Base-by-base conservation (phyloP, 306 rosid species). In the Ziziphus jujuba region DNA sequence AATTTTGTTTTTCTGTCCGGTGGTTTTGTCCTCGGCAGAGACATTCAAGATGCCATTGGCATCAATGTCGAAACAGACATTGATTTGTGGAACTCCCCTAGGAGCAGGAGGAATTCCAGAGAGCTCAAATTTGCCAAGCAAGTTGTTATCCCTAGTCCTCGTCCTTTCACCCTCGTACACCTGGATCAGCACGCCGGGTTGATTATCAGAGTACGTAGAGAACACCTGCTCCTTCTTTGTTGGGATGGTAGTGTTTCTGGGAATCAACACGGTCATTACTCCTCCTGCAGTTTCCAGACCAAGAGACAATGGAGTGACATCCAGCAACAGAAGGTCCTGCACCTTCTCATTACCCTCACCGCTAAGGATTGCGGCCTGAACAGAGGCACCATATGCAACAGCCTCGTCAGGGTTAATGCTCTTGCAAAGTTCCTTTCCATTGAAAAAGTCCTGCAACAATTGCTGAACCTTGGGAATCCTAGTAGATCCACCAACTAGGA, bases 361-460 rank as follows among this genome's bases (percentile, higher is more conserved):
- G 14, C 71, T 35, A 24, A 71, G 45, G 50, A 81, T 77, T 5
- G 83, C 81, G 12, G 83, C 86, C 34, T 78, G 87, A 5, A 75
- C 87, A 0, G 87, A 73, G 10, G 76, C 76, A 1, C 81, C 83
- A 47, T 71, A 78, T 0, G 83, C 81, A 7, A 80, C 81, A 2
- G 85, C 85, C 61, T 80, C 85, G 9, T 80, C 84, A 0, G 81
- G 84, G 59, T 80, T 80, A 7, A 80, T 80, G 56, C 81, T 80
- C 64, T 75, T 80, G 71, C 81, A 80, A 2, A 80, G 78, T 33
- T 80, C 81, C 58, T 80, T 80, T 9, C 84, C 78, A 9, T 80
- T 72, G 49, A 80, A 73, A 59, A 75, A 75, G 15, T 80, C 81
- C 65, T 72, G 75, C 59, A 80, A 33, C 4, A 80, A 56, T 20